Conservation (phyloP, 495 filamentous ascomycete species). For the Recurvomyces mirabilis region DNA sequence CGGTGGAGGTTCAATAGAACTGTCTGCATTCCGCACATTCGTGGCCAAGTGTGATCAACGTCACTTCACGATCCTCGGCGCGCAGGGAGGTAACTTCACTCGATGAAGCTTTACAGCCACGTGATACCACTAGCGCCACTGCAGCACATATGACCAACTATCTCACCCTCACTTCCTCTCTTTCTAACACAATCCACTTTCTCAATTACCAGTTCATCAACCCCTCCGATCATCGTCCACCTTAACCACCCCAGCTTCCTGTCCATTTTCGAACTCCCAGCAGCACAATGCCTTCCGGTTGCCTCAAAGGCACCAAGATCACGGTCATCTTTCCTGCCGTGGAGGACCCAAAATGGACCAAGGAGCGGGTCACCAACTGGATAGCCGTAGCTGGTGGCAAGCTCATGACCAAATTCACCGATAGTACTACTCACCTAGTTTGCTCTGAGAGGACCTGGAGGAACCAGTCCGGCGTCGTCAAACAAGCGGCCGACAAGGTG, state of each 20-base stretch:
- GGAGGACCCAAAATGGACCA: constrained; percentile 9
- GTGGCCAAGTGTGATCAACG: too few species aligned
- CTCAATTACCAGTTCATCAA: background rate
- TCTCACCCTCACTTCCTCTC: too few species aligned
- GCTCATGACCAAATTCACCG: constrained; percentile 32
- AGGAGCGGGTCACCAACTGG: constrained; percentile 44
- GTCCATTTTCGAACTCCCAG: too few species aligned
- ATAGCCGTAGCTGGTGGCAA: constrained; percentile 42
- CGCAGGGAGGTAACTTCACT: too few species aligned
- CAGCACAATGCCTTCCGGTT: constrained; percentile 4
- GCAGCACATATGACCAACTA: too few species aligned
- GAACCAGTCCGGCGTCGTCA: constrained; percentile 24
- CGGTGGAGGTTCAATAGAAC: too few species aligned
- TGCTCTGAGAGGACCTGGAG: constrained; percentile 42
- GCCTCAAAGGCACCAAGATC: background rate
- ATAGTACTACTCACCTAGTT: constrained; percentile 47
- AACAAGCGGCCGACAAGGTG: background rate
- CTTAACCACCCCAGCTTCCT: background rate
- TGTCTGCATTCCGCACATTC: too few species aligned
- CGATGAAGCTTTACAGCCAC: too few species aligned
- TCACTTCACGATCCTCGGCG: too few species aligned
- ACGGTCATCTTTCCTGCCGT: background rate
- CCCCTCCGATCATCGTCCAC: background rate
- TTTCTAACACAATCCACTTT: too few species aligned
- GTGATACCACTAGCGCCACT: too few species aligned